Evolutionary conservation across 768 basidiomycete species (phyloP).

Genomic region (Lactarius quietus): DNA sequence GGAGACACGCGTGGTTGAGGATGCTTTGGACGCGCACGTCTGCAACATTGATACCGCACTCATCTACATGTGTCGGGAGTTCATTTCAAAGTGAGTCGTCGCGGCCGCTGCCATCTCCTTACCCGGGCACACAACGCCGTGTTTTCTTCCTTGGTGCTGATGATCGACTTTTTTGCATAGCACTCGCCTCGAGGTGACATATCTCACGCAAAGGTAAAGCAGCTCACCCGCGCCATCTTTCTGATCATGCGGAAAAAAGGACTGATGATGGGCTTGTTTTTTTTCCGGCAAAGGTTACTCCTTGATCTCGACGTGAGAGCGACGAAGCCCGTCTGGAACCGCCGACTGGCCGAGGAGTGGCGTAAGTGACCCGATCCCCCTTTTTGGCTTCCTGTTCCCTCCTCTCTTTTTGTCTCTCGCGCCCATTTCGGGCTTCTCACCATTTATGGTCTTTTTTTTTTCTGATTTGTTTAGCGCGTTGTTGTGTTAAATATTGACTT

Average conservation of each 20-base stretch:
- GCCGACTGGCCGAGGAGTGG: slow-evolving; percentile 75
- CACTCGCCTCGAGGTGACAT: slow-evolving; percentile 26
- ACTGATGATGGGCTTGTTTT: slow-evolving; percentile 13
- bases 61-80: slow-evolving; percentile 27
- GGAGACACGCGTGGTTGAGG: slow-evolving; percentile 66
- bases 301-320: slow-evolving; percentile 48
- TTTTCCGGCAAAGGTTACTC: slow-evolving; percentile 37
- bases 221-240: neutral
- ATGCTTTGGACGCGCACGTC: slow-evolving; percentile 59
- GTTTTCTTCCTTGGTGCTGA: neutral
- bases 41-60: slow-evolving; percentile 70
- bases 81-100: slow-evolving; percentile 23
- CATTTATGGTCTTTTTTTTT: slow-evolving; percentile 5
- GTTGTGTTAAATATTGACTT: neutral
- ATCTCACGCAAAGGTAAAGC: slow-evolving; percentile 24
- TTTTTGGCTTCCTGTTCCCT: neutral
- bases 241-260: neutral
- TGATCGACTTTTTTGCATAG: neutral
- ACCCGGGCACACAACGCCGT: neutral
- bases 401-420: neutral
- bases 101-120: neutral
- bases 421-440: neutral
- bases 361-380: slow-evolving; percentile 46
- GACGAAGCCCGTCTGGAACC: slow-evolving; percentile 55
- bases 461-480: neutral